A percentile compares a stretch with the other conserved stretches of the same genome.
Conservation (phyloP, 1,139 yeast genomes). For the Saccharomycopsis hybrid region DNA sequence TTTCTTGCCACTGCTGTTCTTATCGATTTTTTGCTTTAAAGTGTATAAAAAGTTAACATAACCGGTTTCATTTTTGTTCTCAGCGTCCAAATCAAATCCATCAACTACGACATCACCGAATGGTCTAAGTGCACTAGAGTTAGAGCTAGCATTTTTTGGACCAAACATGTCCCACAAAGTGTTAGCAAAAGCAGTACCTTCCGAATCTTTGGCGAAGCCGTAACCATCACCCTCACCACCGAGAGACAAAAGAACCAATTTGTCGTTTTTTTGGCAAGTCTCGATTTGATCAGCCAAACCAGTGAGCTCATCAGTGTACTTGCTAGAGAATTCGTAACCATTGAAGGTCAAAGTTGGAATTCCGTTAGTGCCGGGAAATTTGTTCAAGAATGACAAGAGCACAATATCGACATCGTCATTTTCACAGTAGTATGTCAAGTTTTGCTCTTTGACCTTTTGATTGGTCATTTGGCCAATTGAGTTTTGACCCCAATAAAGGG, state of each 20-base stretch:
- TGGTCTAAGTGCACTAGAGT: slow-evolving; percentile 35
- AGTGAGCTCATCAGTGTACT: slow-evolving; percentile 8
- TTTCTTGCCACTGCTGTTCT: slow-evolving; percentile 46
- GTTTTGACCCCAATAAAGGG: slow-evolving; percentile 89
- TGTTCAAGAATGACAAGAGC: slow-evolving; percentile 60
- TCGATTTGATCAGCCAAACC: slow-evolving; percentile 41
- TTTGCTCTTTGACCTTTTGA: slow-evolving; percentile 42
- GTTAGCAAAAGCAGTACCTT: slow-evolving; percentile 43
- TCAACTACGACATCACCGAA: slow-evolving; percentile 36
- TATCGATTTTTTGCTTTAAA: slow-evolving; percentile 48
- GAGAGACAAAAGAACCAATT: slow-evolving; percentile 56
- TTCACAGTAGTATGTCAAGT: slow-evolving; percentile 62
- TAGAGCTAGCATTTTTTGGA: slow-evolving; percentile 37
- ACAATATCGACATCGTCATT: slow-evolving; percentile 64
- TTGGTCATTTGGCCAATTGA: slow-evolving; percentile 46
- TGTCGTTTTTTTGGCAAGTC: slow-evolving; percentile 59
- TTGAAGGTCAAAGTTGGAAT: slow-evolving; percentile 58
- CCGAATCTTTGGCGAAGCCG: slow-evolving; percentile 39
- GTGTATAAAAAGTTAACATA: slow-evolving; percentile 53
- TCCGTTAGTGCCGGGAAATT: slow-evolving; percentile 44
- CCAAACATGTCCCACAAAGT: slow-evolving; percentile 53
- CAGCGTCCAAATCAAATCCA: slow-evolving; percentile 21
- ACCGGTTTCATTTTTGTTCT: slow-evolving; percentile 38
- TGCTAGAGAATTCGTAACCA: slow-evolving; percentile 29
- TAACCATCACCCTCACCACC: slow-evolving; percentile 70